Base-by-base conservation (phyloP, 441 rosid genomes). In the Viola pubescens region DNA sequence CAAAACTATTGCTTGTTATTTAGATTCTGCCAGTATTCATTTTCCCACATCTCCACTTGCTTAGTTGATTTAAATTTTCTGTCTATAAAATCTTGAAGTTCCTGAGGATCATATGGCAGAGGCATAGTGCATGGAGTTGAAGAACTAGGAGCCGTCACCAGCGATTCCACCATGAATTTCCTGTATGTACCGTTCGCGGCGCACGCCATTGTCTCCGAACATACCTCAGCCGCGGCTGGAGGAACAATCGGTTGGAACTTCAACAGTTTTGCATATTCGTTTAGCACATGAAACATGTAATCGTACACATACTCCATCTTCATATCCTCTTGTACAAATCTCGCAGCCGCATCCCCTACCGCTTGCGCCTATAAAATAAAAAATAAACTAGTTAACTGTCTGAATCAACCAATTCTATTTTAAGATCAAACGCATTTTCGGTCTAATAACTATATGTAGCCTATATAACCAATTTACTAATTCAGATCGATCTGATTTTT, bases 21-120 rank as follows among this genome's bases (percentile, higher is more conserved):
- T 9, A 51, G 26, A 6, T 51, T 19, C 19, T 9, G 11, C 54
- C 54, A 51, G 0, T 26, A 51, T 51, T 51, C 54, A 7, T 51
- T 65, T 64, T 81, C 92, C 96, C 87, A 83, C 38, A 19, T 39
- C 61, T 81, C 83, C 12, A 88, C 87, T 62, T 76, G 84, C 63
- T 56, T 66, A 56, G 71, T 79, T 47, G 66, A 41, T 48, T 71
- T 70, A 37, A 64, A 63, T 61, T 78, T 85, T 50, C 62, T 73
- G 14, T 77, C 73, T 11, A 63, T 37, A 60, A 82, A 58, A 37
- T 75, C 71, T 63, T 26, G 60, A 10, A 83, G 60, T 51, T 56
- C 81, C 0, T 34, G 46, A 43, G 82, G 73, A 26, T 67, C 72
- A 50, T 63, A 78, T 3, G 89, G 86, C 26, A 55, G 65, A 52